Conservation (phyloP, 2,329 filamentous ascomycete species). For the Pestalotiopsis sp. region DNA sequence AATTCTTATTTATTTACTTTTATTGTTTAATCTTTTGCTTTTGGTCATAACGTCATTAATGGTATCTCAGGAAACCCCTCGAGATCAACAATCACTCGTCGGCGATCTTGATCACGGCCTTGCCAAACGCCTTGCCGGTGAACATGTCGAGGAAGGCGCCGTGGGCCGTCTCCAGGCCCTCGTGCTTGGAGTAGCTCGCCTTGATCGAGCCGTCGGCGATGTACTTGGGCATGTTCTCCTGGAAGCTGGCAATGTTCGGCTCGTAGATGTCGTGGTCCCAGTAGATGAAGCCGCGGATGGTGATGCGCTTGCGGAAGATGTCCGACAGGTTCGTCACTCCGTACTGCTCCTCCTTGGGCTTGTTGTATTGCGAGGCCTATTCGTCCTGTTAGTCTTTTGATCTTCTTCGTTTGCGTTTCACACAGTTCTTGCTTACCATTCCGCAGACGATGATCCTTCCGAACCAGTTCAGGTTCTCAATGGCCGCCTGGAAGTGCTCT, state of each 20-base stretch:
- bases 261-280: conserved; percentile 11
- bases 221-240: conserved; percentile 12
- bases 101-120: conserved; percentile 8
- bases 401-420: no score
- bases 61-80: neutral
- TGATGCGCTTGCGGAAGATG: conserved; percentile 10
- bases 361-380: conserved; percentile 11
- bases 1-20: neutral
- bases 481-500: conserved; percentile 12
- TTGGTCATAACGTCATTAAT: neutral
- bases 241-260: conserved; percentile 5
- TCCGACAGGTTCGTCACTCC: conserved; percentile 11
- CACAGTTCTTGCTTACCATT: neutral
- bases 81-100: neutral
- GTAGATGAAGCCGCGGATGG: conserved; percentile 11
- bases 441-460: conserved; percentile 10
- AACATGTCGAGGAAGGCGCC: conserved; percentile 8
- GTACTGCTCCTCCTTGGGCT: conserved; percentile 8
- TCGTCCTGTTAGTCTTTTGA: neutral
- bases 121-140: conserved; percentile 10
- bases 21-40: neutral
- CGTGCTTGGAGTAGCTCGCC: conserved; percentile 1
- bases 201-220: conserved; percentile 10
- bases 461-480: conserved; percentile 12
- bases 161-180: neutral